Evolutionary conservation across 2,329 filamentous ascomycete genomes (phyloP).

Genomic region (Ceratocystis destructans): DNA sequence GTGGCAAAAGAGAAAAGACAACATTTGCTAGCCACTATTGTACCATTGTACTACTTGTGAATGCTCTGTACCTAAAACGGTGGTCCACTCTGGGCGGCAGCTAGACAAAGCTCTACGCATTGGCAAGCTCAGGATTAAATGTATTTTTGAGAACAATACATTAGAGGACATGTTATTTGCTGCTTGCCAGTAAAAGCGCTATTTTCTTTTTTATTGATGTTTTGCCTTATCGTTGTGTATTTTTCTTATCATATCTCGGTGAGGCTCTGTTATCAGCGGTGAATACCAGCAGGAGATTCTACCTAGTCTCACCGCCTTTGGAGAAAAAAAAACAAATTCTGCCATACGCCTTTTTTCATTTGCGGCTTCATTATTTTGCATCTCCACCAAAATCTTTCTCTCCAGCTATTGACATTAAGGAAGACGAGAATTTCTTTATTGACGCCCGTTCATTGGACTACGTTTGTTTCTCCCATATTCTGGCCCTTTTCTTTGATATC

Average conservation of each 20-base stretch:
- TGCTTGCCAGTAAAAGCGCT: neutral
- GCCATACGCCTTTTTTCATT: slow-evolving; percentile 12
- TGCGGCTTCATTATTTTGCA: slow-evolving; percentile 8
- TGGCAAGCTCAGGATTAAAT: no score
- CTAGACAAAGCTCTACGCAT: no score
- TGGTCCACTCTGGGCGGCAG: neutral
- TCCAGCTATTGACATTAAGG: neutral
- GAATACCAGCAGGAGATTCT: neutral
- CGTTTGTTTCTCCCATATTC: neutral
- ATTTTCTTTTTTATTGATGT: neutral
- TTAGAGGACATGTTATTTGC: no score
- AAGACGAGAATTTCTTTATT: neutral
- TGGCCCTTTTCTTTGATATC: neutral
- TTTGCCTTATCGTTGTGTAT: slow-evolving; percentile 11
- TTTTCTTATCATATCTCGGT: slow-evolving; percentile 7
- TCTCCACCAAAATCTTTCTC: slow-evolving; percentile 16
- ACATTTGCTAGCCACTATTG: neutral
- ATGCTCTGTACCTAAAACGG: no score
- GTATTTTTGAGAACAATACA: no score
- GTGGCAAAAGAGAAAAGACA: neutral
- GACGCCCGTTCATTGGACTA: neutral
- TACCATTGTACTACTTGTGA: no score
- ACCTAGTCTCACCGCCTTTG: slow-evolving; percentile 16
- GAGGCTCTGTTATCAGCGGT: slow-evolving; percentile 6
- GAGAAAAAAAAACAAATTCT: slow-evolving; percentile 16